These are phyloP conservation scores for Aquanectria penicillioides DNA, from an alignment of 2,329 filamentous ascomycete genomes.

Conservation along the genomic window DNA sequence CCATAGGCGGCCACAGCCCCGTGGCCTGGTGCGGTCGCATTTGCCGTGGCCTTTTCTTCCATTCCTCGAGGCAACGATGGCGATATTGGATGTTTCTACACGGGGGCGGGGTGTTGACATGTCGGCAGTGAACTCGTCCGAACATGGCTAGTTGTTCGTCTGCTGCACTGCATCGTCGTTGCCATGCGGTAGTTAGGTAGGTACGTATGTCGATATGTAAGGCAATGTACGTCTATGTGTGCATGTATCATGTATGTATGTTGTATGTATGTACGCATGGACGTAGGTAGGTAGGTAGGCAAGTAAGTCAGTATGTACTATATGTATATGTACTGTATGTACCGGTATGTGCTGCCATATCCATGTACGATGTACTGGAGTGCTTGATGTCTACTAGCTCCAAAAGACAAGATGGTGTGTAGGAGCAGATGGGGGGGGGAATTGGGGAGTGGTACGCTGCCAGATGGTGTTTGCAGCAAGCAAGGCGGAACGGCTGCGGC, in stretches of 20 bases:
- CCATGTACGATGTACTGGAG: background rate
- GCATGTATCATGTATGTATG: background rate
- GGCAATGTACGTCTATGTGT: background rate
- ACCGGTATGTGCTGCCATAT: background rate
- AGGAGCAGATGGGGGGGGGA: background rate
- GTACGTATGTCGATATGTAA: no score
- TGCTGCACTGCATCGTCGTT: background rate
- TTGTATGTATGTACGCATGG: no score
- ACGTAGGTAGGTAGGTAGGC: no score
- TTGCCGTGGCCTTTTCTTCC: slow-evolving; percentile 1
- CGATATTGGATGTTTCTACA: background rate
- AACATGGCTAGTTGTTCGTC: background rate
- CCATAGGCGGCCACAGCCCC: slow-evolving; percentile 2
- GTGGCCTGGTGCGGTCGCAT: slow-evolving; percentile 7
- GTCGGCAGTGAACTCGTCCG: background rate
- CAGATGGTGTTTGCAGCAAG: slow-evolving; percentile 9
- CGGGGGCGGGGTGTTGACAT: background rate
- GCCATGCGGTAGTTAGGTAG: background rate
- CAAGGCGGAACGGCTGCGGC: background rate
- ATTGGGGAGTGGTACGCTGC: background rate
- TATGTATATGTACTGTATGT: no score
- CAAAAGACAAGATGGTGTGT: slow-evolving; percentile 7
- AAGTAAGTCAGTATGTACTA: no score
- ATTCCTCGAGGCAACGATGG: slow-evolving; percentile 6
- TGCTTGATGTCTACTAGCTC: background rate